phyloP scores from a whole-genome alignment of 495 filamentous ascomycete genomes.

The Xylaria intraflava region DNA sequence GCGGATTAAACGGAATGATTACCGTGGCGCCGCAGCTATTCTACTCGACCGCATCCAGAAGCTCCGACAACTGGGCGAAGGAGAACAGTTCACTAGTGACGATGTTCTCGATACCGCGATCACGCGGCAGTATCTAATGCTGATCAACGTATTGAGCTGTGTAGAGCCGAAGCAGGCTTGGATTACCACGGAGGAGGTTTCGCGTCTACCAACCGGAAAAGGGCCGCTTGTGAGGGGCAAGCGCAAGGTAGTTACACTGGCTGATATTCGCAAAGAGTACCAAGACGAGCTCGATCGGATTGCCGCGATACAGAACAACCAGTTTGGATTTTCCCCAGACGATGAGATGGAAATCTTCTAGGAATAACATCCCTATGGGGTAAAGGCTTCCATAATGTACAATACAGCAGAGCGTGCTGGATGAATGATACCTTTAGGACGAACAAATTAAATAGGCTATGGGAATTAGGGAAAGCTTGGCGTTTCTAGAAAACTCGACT shows the following conservation, averaged over 20 bases:
- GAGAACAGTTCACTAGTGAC: constrained; percentile 40
- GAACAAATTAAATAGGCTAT: constrained; percentile 3
- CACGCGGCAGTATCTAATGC: constrained; percentile 63
- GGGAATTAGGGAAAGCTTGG: neutral
- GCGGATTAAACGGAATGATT: constrained; percentile 75
- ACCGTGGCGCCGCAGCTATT: constrained; percentile 78
- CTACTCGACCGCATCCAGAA: constrained; percentile 57
- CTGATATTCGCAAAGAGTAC: constrained; percentile 77
- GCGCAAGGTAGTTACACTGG: constrained; percentile 68
- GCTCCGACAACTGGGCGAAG: constrained; percentile 41
- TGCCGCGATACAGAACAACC: constrained; percentile 52
- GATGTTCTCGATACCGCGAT: constrained; percentile 52
- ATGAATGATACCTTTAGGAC: constrained; percentile 29
- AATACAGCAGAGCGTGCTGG: constrained; percentile 18
- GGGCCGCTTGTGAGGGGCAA: constrained; percentile 20
- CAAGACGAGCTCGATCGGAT: constrained; percentile 79
- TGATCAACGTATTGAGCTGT: constrained; percentile 84
- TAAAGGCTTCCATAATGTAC: constrained; percentile 17
- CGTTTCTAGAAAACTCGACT: constrained; percentile 12
- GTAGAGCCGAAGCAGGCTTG: constrained; percentile 77
- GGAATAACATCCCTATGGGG: constrained; percentile 11
- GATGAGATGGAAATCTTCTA: constrained; percentile 41
- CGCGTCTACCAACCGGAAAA: constrained; percentile 9
- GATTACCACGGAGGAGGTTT: constrained; percentile 44
- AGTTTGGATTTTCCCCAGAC: constrained; percentile 47